A percentile compares a stretch with the other conserved stretches of the same genome.
These are phyloP conservation scores for Choanephora cucurbitarum DNA, from an alignment of 371 early-diverging fungal genomes.

Conservation along the genomic window DNA sequence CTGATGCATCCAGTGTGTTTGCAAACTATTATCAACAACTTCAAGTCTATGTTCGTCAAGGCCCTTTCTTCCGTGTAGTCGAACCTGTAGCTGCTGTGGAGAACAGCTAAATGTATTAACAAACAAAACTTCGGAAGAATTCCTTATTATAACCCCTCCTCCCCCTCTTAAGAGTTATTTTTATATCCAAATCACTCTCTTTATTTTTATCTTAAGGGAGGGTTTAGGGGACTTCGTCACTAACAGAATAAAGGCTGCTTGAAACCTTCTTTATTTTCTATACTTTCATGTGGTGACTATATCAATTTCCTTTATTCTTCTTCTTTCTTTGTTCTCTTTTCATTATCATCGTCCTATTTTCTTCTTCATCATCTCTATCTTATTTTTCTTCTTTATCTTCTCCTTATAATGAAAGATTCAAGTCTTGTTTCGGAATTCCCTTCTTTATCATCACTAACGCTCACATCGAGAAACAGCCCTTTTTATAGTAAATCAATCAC, in stretches of 20 bases:
- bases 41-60: constrained; percentile 43
- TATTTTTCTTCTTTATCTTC: not conserved
- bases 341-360: constrained; percentile 6
- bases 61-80: constrained; percentile 36
- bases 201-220: too few relatives aligned
- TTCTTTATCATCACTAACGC: constrained; percentile 20
- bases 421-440: constrained; percentile 11
- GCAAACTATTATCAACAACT: constrained; percentile 30
- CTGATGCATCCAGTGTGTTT: constrained; percentile 25
- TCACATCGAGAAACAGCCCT: constrained; percentile 20
- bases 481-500: constrained; percentile 3
- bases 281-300: too few relatives aligned
- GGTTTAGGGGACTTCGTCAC: too few relatives aligned
- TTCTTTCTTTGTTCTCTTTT: not conserved
- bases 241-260: too few relatives aligned
- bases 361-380: constrained; percentile 3
- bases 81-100: constrained; percentile 43
- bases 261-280: constrained; percentile 6
- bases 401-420: constrained; percentile 14
- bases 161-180: too few relatives aligned
- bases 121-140: not conserved
- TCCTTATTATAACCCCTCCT: too few relatives aligned
- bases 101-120: constrained; percentile 25
- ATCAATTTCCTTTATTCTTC: too few relatives aligned
- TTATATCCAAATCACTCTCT: too few relatives aligned